Evolutionary conservation across 2,329 filamentous ascomycete species (phyloP), one percentile per base, ranked within the genome.

Genomic region (Aspergillus persii): DNA sequence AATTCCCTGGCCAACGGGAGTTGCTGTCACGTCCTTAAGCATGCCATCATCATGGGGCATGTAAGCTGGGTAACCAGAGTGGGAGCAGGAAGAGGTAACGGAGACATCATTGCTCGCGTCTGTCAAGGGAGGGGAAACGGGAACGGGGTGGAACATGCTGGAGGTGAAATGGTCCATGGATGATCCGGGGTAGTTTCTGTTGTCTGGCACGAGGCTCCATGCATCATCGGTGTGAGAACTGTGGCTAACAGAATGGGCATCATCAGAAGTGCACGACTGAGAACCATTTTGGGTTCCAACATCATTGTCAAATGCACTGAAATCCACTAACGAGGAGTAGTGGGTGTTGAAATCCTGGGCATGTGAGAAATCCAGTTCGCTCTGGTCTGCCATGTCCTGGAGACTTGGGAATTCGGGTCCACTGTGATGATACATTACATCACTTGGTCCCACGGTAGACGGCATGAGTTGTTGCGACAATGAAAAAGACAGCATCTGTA

Each of bases 401-500:
- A 74, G 67, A 63, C 70, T 68, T 64, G 71, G 71, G 66, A 76
- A 72, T 59, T 77, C 76, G 59, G 74, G 69, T 54, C 75, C 70
- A 60, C 71, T 59, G 54, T 69, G 69, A 66, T 69, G 69, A 66
- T 76, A 77, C 68, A 74, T 74, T 60, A 74, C 69, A 68, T 75
- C 71, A 64, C 69, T 69, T 49, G 74, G 71, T 59, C 75, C 74
- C 58, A 74, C 70, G 58, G 72, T 70, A 60, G 71, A 68, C 51
- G 75, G 70, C 66, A 77, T 69, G 47, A 77, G 63, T 57, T 76
- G 75, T 50, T 77, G 75, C 57, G 75, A 75, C 65, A 76, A 71
- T 54, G 74, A 73, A 66, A 76, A 78, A 62, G 75, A 74, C 62
- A 77, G 68, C 72, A 77, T 74, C 61, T 77, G 74, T 61, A 77